A percentile compares a stretch with the other conserved stretches of the same genome.
Conservation (phyloP, 2,329 filamentous ascomycete species). For the Diaporthe humulicola region DNA sequence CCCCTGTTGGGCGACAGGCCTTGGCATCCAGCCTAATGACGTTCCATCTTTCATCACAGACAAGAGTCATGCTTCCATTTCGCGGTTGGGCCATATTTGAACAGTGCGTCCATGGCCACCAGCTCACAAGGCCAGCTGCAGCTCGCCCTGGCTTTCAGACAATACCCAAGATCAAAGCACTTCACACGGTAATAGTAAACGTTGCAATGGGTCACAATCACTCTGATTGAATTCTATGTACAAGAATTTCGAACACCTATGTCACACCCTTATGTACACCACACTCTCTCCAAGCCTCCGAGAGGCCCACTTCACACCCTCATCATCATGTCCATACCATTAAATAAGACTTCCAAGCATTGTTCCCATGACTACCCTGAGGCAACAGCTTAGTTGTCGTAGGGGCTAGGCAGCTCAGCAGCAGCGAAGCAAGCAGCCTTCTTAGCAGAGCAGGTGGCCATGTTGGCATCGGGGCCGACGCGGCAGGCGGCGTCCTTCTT, state of each 20-base stretch:
- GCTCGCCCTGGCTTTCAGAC: neutral
- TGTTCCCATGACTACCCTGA: neutral
- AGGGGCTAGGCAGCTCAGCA: conserved; percentile 9
- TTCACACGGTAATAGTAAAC: neutral
- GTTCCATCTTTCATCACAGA: neutral
- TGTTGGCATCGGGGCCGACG: conserved; percentile 9
- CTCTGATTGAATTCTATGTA: conserved; percentile 29
- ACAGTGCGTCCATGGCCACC: neutral
- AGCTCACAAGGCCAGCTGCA: neutral
- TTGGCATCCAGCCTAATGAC: neutral
- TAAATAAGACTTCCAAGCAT: neutral
- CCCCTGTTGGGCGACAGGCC: neutral
- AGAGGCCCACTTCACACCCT: neutral
- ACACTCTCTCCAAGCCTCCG: neutral
- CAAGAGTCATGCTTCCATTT: neutral
- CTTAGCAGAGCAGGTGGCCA: neutral
- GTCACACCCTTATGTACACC: conserved; percentile 18
- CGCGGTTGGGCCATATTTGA: neutral
- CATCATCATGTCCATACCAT: neutral
- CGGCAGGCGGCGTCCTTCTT: conserved; percentile 1
- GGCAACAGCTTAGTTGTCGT: conserved; percentile 22
- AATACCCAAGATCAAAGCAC: neutral
- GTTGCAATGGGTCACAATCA: conserved; percentile 17
- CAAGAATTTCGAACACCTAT: conserved; percentile 6
- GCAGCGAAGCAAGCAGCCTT: conserved; percentile 22